Evolutionary conservation across 1,284 basidiomycete genomes (phyloP).

Genomic region (Ustilago hordei): DNA sequence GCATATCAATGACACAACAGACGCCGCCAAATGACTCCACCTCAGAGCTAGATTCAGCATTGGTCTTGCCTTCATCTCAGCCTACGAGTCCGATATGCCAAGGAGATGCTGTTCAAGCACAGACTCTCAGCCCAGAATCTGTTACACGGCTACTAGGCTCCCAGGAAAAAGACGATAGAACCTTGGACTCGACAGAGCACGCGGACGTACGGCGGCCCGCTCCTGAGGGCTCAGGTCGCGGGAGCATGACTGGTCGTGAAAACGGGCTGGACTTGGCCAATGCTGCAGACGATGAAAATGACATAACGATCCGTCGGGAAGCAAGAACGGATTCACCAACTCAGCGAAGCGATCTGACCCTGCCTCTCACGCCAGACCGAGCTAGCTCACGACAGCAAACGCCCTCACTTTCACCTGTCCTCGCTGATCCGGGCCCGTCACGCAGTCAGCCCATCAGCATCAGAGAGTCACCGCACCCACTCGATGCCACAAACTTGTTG

Average conservation of each 20-base stretch:
- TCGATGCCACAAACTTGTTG: background rate
- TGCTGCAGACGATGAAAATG: background rate
- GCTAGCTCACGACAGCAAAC: background rate
- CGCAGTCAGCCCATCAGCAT: background rate
- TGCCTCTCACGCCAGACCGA: constrained; percentile 8
- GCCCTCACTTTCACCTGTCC: background rate
- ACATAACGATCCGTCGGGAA: background rate
- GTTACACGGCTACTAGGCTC: background rate
- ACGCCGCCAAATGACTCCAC: background rate
- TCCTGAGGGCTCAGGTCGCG: background rate
- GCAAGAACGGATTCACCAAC: background rate
- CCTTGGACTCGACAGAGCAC: background rate
- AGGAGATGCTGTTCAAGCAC: background rate
- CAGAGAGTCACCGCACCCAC: background rate
- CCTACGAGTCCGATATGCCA: background rate
- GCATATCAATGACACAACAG: background rate
- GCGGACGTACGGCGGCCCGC: background rate
- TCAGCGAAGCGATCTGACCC: constrained; percentile 17
- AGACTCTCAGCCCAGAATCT: background rate
- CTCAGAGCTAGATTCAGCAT: background rate
- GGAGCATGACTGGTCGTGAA: background rate
- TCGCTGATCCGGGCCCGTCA: background rate
- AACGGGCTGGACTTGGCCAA: background rate
- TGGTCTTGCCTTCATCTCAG: background rate
- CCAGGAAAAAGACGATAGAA: background rate